Evolutionary conservation across 1,284 basidiomycete species (phyloP).

Genomic region (Marasmius tenuissimus): DNA sequence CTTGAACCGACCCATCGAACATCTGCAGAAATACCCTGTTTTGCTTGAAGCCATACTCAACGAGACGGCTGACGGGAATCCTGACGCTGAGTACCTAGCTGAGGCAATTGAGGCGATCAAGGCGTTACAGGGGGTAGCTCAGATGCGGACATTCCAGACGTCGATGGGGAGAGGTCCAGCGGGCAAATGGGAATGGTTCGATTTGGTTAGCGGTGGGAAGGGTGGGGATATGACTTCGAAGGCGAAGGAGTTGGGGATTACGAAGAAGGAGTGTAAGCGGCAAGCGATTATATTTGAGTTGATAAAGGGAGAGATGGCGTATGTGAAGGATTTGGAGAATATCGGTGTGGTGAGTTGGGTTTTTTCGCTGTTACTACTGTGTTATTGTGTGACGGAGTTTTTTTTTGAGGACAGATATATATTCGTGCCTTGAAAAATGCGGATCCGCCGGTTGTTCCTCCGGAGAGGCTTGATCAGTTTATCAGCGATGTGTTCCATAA

Average conservation of each 20-base stretch:
- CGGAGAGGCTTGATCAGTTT: constrained; percentile 75
- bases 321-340: constrained; percentile 90
- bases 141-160: constrained; percentile 83
- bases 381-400: neutral
- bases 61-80: constrained; percentile 75
- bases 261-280: constrained; percentile 79
- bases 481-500: constrained; percentile 94
- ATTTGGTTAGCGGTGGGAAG: constrained; percentile 72
- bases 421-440: constrained; percentile 73
- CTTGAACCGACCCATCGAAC: constrained; percentile 83
- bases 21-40: constrained; percentile 88
- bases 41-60: constrained; percentile 85
- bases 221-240: constrained; percentile 35
- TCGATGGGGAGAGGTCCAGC: constrained; percentile 79
- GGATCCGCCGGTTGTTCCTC: constrained; percentile 76
- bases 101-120: constrained; percentile 79
- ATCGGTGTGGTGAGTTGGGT: constrained; percentile 67
- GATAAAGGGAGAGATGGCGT: constrained; percentile 95
- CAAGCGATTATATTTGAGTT: constrained; percentile 95
- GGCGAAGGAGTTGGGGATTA: constrained; percentile 14
- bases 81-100: constrained; percentile 76
- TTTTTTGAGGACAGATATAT: constrained; percentile 57
- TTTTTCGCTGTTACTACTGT: constrained; percentile 1
- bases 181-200: constrained; percentile 84
- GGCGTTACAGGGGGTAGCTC: constrained; percentile 73